These are phyloP conservation scores for Jacaranda mimosifolia DNA, from an alignment of 257 asterid species.

Conservation along the genomic window DNA sequence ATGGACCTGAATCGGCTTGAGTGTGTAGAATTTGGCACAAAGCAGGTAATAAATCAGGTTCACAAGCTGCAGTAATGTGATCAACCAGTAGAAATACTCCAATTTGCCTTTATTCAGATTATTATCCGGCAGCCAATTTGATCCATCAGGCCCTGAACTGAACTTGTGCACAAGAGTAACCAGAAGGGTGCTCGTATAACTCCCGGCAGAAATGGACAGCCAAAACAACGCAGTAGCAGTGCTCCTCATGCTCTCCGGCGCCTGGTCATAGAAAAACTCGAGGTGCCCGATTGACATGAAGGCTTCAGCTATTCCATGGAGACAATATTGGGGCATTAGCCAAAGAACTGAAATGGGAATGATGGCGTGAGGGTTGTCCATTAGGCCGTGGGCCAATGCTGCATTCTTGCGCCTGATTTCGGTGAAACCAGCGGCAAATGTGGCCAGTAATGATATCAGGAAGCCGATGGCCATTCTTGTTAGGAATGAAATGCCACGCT, in stretches of 20 bases:
- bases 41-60: slow-evolving; percentile 68
- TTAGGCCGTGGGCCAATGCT: slow-evolving; percentile 54
- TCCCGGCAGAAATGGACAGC: slow-evolving; percentile 81
- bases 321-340: slow-evolving; percentile 74
- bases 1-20: slow-evolving; percentile 65
- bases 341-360: slow-evolving; percentile 75
- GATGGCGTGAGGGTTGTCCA: slow-evolving; percentile 42
- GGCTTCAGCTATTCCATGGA: slow-evolving; percentile 83
- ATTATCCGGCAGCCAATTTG: slow-evolving; percentile 82
- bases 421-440: slow-evolving; percentile 74
- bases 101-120: slow-evolving; percentile 71
- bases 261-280: slow-evolving; percentile 82
- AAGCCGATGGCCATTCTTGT: slow-evolving; percentile 84
- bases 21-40: slow-evolving; percentile 80
- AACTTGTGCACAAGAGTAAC: slow-evolving; percentile 65
- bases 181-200: slow-evolving; percentile 68
- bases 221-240: slow-evolving; percentile 81
- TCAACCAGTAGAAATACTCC: slow-evolving; percentile 87
- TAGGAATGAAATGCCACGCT: slow-evolving; percentile 78
- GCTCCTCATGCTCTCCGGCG: slow-evolving; percentile 93
- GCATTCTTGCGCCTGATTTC: slow-evolving; percentile 68
- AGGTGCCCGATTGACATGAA: slow-evolving; percentile 85
- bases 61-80: slow-evolving; percentile 69
- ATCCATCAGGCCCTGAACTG: slow-evolving; percentile 54
- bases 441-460: slow-evolving; percentile 64